Percentiles rank a stretch among this genome's conserved stretches.
These are phyloP conservation scores for Mucor mucedo DNA, from an alignment of 371 early-diverging fungal genomes.

Conservation along the genomic window DNA sequence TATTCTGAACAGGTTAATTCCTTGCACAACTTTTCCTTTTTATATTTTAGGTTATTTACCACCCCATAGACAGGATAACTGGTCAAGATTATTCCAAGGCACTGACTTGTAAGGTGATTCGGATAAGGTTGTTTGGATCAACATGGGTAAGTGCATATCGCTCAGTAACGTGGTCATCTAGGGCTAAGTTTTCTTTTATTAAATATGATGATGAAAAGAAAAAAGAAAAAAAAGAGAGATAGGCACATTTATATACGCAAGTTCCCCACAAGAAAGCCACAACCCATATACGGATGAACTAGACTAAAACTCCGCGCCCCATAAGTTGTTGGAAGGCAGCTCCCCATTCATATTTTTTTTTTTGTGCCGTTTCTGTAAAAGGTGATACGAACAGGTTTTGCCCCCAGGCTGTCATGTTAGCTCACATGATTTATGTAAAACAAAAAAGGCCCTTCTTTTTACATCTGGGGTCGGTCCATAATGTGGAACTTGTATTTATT, in stretches of 20 bases:
- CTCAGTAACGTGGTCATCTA: slow-evolving; percentile 14
- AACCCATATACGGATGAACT: neutral
- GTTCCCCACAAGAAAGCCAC: slow-evolving; percentile 10
- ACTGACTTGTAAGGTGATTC: slow-evolving; percentile 17
- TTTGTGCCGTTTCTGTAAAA: slow-evolving; percentile 2
- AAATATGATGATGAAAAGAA: neutral
- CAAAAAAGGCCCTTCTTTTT: too few relatives aligned
- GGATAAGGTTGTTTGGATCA: slow-evolving; percentile 18
- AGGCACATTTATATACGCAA: neutral
- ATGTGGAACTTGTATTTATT: too few relatives aligned
- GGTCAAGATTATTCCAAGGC: slow-evolving; percentile 32
- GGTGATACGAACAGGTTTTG: neutral
- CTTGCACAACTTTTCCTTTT: neutral
- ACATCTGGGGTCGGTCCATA: too few relatives aligned
- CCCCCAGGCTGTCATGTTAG: too few relatives aligned
- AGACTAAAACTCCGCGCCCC: slow-evolving; percentile 4
- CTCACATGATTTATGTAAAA: neutral
- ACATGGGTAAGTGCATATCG: slow-evolving; percentile 28
- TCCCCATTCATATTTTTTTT: too few relatives aligned
- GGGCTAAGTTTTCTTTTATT: neutral
- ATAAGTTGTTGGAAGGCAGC: neutral
- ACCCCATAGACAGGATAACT: slow-evolving; percentile 29
- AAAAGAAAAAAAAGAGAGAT: slow-evolving; percentile 2
- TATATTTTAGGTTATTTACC: slow-evolving; percentile 12
- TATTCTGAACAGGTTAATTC: neutral